Base-by-base conservation (phyloP, 768 basidiomycete species). In the Mycena belliarum region DNA sequence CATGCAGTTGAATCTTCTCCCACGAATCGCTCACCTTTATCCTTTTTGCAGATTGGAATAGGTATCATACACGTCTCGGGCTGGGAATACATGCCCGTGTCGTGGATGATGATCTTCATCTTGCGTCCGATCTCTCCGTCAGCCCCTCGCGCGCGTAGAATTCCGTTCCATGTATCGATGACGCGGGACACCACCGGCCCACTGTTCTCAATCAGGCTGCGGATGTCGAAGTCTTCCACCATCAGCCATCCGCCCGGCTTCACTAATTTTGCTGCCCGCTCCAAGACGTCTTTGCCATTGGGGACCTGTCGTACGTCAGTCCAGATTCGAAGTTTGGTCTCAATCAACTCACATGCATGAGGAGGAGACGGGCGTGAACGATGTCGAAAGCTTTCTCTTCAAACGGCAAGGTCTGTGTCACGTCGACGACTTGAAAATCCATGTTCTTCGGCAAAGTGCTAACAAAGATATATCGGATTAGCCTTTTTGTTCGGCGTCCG, bases 171-270 rank as follows among this genome's bases (percentile, higher is more conserved):
- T 0, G 38, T 2, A 12, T 1, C 10, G 21, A 55, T 48, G 21
- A 48, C 54, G 10, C 25, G 20, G 16, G 46, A 48, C 12, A 55
- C 29, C 35, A 20, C 40, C 10, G 54, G 38, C 42, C 38, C 40
- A 4, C 28, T 20, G 24, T 8, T 55, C 42, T 55, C 28, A 33
- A 55, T 42, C 38, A 49, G 2, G 6, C 47, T 21, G 8, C 29
- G 23, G n/a, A 41, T 15, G 29, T 55, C 12, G 11, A 48, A 4
- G 12, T 55, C 54, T n/a, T 55, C 54, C 11, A 55, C 3, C 12
- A 55, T 18, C 16, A 55, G 28, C 54, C 54, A 55, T 49, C 54
- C 54, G 6, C 54, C 54, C 25, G 45, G 45, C 29, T 55, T 55
- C 8, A 55, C 54, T 15, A 55, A 43, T 41, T 25, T 32, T 10